Evolutionary conservation across 2,329 filamentous ascomycete species (phyloP), one percentile per base, ranked within the genome.

Genomic region (Delphinella strobiligena): DNA sequence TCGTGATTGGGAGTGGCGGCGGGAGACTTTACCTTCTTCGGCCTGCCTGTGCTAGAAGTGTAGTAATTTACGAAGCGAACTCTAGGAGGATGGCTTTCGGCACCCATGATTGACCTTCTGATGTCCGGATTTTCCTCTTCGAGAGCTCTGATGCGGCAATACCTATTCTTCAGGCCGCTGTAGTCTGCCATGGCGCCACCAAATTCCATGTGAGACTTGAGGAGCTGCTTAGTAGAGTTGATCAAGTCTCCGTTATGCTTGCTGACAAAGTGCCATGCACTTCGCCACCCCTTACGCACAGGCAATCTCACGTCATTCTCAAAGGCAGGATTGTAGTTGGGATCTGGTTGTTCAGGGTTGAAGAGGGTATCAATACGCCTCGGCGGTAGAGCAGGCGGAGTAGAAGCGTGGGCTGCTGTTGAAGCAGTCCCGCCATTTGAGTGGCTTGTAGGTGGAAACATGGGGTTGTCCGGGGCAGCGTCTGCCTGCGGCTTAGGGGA

Each of bases 41-140:
- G 69, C 43, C 75, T 69, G 3, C 87, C 87, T 8, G 81, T 80
- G 48, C 82, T 87, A n/a, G 82, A 73, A 1, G 87, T 93, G 55
- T 89, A 94, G 56, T 93, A 94, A 54, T 94, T 94, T 42, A 85
- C 69, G 51, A 94, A 94, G 12, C 86, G 72, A 9, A 91, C 74
- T 38, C 80, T 68, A 2, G 66, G 63, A 2, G 63, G 62, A 38
- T 43, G 36, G 10, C 41, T 40, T 12, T 40, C 45, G 11, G 40
- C 44, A 11, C 40, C 36, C 1, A 53, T 58, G 32, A 48, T 54
- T 31, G 67, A 63, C 16, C 46, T 45, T 14, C 58, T 49, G 5
- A 55, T 46, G 8, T 40, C 40, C 11, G 80, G 75, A 41, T 83
- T 72, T 4, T 78, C 64, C 52, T 83, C 78, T 54, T 93, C 86